phyloP scores from a whole-genome alignment of 768 basidiomycete genomes.

The Phylloporus sp. region DNA sequence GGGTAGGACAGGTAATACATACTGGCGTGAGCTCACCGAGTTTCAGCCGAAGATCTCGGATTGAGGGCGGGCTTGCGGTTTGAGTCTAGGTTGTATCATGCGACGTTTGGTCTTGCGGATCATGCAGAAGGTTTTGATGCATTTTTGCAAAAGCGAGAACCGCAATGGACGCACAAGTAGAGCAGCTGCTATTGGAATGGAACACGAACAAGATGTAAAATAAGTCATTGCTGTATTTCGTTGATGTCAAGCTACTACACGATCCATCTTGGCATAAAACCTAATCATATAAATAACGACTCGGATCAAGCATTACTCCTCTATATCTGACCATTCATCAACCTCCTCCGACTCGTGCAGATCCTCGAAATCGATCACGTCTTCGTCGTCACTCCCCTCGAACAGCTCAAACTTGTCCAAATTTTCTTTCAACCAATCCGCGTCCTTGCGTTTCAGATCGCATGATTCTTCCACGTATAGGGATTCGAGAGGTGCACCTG shows the following conservation, averaged over 20 bases:
- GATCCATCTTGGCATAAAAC: not conserved
- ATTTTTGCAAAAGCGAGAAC: constrained; percentile 44
- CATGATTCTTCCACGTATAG: constrained; percentile 45
- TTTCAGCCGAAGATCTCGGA: constrained; percentile 43
- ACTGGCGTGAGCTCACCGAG: not conserved
- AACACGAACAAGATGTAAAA: not conserved
- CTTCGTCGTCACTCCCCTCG: constrained; percentile 51
- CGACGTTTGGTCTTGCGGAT: constrained; percentile 47
- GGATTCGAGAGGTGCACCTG: constrained; percentile 45
- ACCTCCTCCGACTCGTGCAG: constrained; percentile 3
- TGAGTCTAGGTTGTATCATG: constrained; percentile 48
- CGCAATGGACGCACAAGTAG: constrained; percentile 42
- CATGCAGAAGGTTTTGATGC: constrained; percentile 47
- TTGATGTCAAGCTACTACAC: not conserved
- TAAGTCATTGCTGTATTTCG: not conserved
- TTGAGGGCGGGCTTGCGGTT: constrained; percentile 43
- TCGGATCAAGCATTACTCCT: not conserved
- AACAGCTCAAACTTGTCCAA: constrained; percentile 53
- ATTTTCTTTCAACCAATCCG: constrained; percentile 50
- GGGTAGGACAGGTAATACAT: not conserved
- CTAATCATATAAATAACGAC: too few species aligned
- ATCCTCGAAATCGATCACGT: constrained; percentile 27
- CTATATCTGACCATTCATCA: constrained; percentile 15
- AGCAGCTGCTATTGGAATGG: not conserved
- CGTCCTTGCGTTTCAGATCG: constrained; percentile 38